Conservation (phyloP, 2,329 filamentous ascomycete genomes). For the Periconia sp. region DNA sequence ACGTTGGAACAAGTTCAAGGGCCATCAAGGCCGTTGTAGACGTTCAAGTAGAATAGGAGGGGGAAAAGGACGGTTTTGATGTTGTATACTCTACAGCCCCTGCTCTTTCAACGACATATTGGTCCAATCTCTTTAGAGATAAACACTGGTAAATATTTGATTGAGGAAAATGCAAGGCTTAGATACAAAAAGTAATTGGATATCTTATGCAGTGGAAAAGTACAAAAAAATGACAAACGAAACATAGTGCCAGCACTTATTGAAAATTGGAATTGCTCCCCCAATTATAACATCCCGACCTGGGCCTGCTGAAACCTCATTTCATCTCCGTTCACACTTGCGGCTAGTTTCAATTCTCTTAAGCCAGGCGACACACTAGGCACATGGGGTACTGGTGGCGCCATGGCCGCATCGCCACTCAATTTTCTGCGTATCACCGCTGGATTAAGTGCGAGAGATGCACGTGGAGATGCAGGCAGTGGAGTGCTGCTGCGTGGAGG, state of each 20-base stretch:
- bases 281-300: slow-evolving; percentile 8
- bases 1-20: slow-evolving; percentile 7
- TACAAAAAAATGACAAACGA: no score
- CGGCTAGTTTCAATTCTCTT: slow-evolving; percentile 10
- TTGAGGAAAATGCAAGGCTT: no score
- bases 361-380: slow-evolving; percentile 10
- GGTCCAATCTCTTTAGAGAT: no score
- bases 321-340: slow-evolving; percentile 13
- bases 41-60: slow-evolving; percentile 1
- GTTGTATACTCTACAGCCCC: no score
- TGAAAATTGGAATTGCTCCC: no score
- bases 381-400: slow-evolving; percentile 5
- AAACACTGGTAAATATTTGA: no score
- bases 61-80: no score
- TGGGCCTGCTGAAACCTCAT: slow-evolving; percentile 14
- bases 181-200: no score
- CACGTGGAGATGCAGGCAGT: slow-evolving; percentile 24
- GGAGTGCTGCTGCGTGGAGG: slow-evolving; percentile 16
- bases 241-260: no score
- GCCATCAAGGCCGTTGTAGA: neutral
- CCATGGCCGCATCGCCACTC: slow-evolving; percentile 8
- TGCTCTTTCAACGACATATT: no score
- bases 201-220: slow-evolving; percentile 1
- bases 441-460: slow-evolving; percentile 19
- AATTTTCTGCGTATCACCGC: slow-evolving; percentile 9